These are phyloP conservation scores for Hysterangium stoloniferum DNA, from an alignment of 768 basidiomycete species.

Conservation along the genomic window DNA sequence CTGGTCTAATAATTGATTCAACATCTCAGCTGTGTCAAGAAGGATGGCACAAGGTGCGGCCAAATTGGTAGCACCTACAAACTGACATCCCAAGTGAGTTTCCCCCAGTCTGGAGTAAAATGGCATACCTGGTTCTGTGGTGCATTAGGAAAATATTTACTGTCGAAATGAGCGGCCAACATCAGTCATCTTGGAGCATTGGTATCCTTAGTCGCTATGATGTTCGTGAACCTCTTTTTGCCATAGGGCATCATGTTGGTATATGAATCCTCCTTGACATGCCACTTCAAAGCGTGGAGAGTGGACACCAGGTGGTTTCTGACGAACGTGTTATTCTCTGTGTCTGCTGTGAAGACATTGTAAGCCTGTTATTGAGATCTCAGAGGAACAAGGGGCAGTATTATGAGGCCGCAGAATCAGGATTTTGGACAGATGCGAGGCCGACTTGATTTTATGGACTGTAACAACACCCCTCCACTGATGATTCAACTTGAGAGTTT, in stretches of 20 bases:
- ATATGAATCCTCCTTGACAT: conserved; percentile 81
- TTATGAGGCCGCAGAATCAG: conserved; percentile 78
- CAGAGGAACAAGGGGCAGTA: conserved; percentile 25
- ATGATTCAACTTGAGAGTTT: too few relatives aligned
- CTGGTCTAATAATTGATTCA: conserved; percentile 64
- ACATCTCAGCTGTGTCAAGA: conserved; percentile 81
- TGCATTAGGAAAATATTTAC: conserved; percentile 71
- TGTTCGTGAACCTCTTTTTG: conserved; percentile 70
- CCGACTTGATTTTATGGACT: too few relatives aligned
- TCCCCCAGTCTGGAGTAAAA: not conserved
- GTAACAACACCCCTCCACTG: too few relatives aligned
- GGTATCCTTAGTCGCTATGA: conserved; percentile 95
- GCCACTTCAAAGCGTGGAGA: conserved; percentile 72
- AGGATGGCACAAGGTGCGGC: conserved; percentile 93
- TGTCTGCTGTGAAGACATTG: conserved; percentile 42
- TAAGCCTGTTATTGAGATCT: conserved; percentile 1
- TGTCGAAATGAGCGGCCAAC: conserved; percentile 90
- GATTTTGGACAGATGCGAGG: conserved; percentile 73
- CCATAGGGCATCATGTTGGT: conserved; percentile 76
- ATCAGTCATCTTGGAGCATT: conserved; percentile 70
- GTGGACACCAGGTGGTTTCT: conserved; percentile 72
- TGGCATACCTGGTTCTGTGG: conserved; percentile 66
- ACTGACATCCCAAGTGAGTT: conserved; percentile 53
- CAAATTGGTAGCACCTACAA: conserved; percentile 95
- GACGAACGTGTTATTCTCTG: conserved; percentile 73